A percentile compares a stretch with the other conserved stretches of the same genome.
Evolutionary conservation across 768 basidiomycete species (phyloP).

Genomic region (Phaeolepiota aurea): DNA sequence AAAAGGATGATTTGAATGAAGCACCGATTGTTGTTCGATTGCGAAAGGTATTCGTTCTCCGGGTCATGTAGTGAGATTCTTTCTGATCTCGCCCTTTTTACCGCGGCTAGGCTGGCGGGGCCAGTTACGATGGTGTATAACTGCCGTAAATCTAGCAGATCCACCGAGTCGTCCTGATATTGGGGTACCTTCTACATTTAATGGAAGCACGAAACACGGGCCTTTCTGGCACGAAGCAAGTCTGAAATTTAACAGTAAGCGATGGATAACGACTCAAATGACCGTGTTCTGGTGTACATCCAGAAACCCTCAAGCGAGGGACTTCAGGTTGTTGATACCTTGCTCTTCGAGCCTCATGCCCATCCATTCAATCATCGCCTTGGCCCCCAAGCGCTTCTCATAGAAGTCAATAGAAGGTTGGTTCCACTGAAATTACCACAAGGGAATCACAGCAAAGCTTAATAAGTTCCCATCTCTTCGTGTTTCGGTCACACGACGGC

Average conservation of each 20-base stretch:
- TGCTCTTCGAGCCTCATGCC: constrained; percentile 74
- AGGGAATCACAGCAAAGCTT: constrained; percentile 10
- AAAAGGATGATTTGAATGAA: constrained; percentile 80
- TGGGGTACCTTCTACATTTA: neutral
- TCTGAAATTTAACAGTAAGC: neutral
- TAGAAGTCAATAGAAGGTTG: constrained; percentile 88
- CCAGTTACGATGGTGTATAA: constrained; percentile 82
- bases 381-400: constrained; percentile 75
- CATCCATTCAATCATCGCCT: constrained; percentile 78
- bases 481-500: constrained; percentile 17
- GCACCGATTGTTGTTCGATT: constrained; percentile 76
- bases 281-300: neutral
- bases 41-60: constrained; percentile 60
- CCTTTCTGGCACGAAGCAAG: neutral
- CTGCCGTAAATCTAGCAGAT: constrained; percentile 2
- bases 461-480: constrained; percentile 10
- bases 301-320: constrained; percentile 31
- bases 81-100: neutral
- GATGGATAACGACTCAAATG: neutral
- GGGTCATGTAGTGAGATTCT: too few relatives aligned
- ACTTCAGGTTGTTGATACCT: constrained; percentile 54
- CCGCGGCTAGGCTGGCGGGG: constrained; percentile 64
- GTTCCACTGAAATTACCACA: constrained; percentile 66
- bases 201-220: neutral
- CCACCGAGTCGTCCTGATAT: neutral